Conservation (phyloP, 345 rosid species). For the Euphorbia pulcherrima region DNA sequence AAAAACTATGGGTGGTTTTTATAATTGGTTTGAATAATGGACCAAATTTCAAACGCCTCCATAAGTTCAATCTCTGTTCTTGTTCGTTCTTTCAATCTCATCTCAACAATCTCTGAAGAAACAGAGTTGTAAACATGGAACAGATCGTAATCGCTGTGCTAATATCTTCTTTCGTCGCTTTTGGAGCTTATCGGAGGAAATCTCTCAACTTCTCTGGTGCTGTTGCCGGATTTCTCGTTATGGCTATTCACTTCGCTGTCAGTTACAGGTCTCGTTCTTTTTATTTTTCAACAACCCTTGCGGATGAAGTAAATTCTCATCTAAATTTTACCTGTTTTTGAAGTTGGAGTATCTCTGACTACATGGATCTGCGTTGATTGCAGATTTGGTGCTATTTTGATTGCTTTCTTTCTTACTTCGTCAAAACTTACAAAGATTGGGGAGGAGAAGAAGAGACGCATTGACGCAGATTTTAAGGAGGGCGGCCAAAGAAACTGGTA, state of each 20-base stretch:
- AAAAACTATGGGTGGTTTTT: too few species aligned
- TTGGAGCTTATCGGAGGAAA: constrained; percentile 62
- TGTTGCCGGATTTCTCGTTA: constrained; percentile 67
- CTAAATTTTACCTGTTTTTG: neutral
- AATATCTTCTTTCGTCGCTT: constrained; percentile 52
- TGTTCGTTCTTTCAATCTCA: too few species aligned
- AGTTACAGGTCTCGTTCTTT: constrained; percentile 49
- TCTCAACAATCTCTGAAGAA: neutral
- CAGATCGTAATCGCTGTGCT: constrained; percentile 47
- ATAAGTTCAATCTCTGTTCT: neutral
- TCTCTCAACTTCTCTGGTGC: constrained; percentile 87
- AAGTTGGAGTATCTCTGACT: neutral
- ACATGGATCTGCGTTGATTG: neutral
- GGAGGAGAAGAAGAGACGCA: constrained; percentile 66
- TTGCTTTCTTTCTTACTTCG: constrained; percentile 73
- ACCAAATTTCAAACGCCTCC: too few species aligned
- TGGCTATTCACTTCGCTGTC: constrained; percentile 62
- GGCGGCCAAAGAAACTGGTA: constrained; percentile 97
- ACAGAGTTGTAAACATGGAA: constrained; percentile 40
- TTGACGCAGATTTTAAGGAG: constrained; percentile 82
- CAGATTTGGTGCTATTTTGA: constrained; percentile 82
- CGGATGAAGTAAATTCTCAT: neutral
- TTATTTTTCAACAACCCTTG: neutral
- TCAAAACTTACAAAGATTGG: constrained; percentile 93
- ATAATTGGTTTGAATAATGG: too few species aligned